Base-by-base conservation (phyloP, 345 rosid species). In the Microcos paniculata region DNA sequence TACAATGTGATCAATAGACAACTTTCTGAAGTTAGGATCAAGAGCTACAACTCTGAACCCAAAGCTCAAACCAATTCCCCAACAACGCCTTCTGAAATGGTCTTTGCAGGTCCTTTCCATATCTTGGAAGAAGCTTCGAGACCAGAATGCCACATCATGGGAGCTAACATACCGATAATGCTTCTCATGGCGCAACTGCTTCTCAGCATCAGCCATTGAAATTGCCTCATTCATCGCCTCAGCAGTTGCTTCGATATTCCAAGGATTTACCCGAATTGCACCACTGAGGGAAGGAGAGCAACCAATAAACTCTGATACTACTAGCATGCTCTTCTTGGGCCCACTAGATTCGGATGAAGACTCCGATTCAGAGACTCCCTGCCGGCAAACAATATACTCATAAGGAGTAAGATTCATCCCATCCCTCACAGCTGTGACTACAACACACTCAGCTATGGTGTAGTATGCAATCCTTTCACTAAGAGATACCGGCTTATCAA, bases 141-240 rank as follows among this genome's bases (percentile, higher is more conserved):
- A 84, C 96, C 96, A 91, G 80, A 89, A 91, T 3, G 93, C 91
- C 59, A 89, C 93, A 80, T 91, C 93, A 77, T 91, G 96, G 21
- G 87, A 78, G 84, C 87, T 89, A 26, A 91, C 90, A 75, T 91
- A 91, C 82, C 85, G 87, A 68, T 90, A 95, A 85, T 95, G 99
- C 84, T 95, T 95, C 87, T 95, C 99, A 78, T 95, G 99, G 26
- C 99, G 90, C 86, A 91, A 74, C 55, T 91, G 86, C 80, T 91
- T 87, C 82, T 91, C 95, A 76, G 83, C 63, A 79, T 85, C 88
- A 21, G 72, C 69, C 91, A 86, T 80, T 24, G 93, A 88, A 76
- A 91, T 89, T 3, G 93, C 88, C 82, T 91, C 93, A 53, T 89
- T 85, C 93, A 91, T 86, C 73, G 93, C 95, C 78, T 89, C 95